Base-by-base conservation (phyloP, 2,329 filamentous ascomycete species). In the Hypoxylon sp. region DNA sequence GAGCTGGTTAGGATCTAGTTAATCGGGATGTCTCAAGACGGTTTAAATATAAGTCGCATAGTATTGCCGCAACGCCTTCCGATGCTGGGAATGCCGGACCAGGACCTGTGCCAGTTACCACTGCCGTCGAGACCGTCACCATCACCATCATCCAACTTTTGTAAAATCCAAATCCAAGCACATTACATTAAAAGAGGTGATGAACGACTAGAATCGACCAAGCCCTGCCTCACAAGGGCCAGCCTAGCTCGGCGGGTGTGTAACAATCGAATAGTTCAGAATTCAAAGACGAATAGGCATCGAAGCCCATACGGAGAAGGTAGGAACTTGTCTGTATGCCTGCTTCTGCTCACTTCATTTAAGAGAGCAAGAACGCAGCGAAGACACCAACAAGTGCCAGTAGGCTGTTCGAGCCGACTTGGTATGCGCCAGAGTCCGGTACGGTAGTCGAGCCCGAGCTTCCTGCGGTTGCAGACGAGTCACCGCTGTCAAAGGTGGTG, bases 351-450 rank as follows among this genome's bases (percentile, higher is more conserved):
- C n/a, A 13, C 4, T 52, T 15, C 55, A 29, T 69, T 50, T 65
- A 71, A 37, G 55, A 75, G 11, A 75, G 54, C n/a, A 75, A 1
- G 48, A 67, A 69, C 1, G 61, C 69, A 8, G 68, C 64, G 6
- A 65, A 72, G 8, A 63, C 65, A 17, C 65, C 72, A 29, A 68
- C 39, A 37, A 75, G 62, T 1, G 67, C 69, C 39, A 76, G 13
- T n/a, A 74, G 1, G 48, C 72, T 68, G 35, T 67, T 73, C 8
- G 61, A 59, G 11, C 64, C 62, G 10, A 68, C 62, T 39, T 71
- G 55, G 44, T 68, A 32, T 15, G 65, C 70, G n/a, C 59, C 70
- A 1, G 67, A 67, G 4, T 68, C 63, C 0, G 71, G 62, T 4
- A 67, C 35, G 17, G 58, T 19, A 7, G 70, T 70, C 15, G 65